phyloP scores from a whole-genome alignment of 306 rosid species.

The Begonia masoniana region DNA sequence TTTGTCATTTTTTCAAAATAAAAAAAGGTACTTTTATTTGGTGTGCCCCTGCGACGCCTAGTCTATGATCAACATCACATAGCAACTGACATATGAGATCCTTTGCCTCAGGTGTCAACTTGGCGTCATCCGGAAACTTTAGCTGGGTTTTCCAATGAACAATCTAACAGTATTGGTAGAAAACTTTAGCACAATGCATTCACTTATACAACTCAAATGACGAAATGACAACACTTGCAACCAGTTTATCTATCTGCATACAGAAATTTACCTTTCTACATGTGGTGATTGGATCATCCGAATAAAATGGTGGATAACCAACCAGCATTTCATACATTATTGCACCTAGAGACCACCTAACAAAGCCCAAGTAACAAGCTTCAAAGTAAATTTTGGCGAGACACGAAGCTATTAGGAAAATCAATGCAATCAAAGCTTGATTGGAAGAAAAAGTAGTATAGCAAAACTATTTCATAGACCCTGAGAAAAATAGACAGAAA shows the following conservation, averaged over 20 bases:
- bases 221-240: too few relatives aligned
- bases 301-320: slow-evolving; percentile 95
- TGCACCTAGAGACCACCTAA: slow-evolving; percentile 98
- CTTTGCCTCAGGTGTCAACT: slow-evolving; percentile 72
- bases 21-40: slow-evolving; percentile 62
- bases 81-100: slow-evolving; percentile 87
- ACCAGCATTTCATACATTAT: slow-evolving; percentile 98
- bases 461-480: too few relatives aligned
- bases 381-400: too few relatives aligned
- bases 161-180: slow-evolving; percentile 42
- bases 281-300: slow-evolving; percentile 85
- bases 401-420: slow-evolving; percentile 8
- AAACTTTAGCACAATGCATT: slow-evolving; percentile 1
- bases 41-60: slow-evolving; percentile 73
- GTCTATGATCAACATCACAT: slow-evolving; percentile 86
- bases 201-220: too few relatives aligned
- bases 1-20: too few relatives aligned
- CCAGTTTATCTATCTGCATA: too few relatives aligned
- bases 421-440: slow-evolving; percentile 4
- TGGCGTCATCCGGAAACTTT: slow-evolving; percentile 80
- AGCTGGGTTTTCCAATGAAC: slow-evolving; percentile 95
- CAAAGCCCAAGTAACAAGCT: slow-evolving; percentile 12
- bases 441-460: neutral
- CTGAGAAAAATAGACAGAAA: too few relatives aligned
- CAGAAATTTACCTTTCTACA: slow-evolving; percentile 70